Evolutionary conservation across 2,329 filamentous ascomycete genomes (phyloP).

Genomic region (Colletotrichum sansevieriae): DNA sequence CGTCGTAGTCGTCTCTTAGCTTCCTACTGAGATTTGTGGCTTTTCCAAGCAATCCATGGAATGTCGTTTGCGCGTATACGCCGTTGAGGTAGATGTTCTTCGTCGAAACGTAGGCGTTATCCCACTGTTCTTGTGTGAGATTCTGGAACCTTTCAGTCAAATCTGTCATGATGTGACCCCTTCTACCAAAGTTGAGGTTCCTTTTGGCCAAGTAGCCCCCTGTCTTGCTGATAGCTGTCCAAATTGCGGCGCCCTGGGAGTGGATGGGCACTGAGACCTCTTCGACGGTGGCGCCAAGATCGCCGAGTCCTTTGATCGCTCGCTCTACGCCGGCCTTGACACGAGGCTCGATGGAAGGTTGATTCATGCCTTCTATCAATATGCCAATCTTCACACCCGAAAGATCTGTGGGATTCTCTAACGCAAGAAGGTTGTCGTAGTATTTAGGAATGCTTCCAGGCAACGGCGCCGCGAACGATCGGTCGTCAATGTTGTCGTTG

Average conservation of each 20-base stretch:
- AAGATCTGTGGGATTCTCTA: not conserved
- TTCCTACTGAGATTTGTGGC: conserved; percentile 26
- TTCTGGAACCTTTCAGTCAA: conserved; percentile 49
- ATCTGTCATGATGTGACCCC: conserved; percentile 46
- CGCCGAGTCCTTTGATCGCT: conserved; percentile 52
- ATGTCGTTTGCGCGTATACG: conserved; percentile 44
- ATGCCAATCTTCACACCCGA: conserved; percentile 49
- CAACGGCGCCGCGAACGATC: conserved; percentile 1
- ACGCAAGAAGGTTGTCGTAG: not conserved
- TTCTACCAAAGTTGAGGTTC: conserved; percentile 26
- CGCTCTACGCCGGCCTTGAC: conserved; percentile 50
- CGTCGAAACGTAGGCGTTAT: conserved; percentile 34
- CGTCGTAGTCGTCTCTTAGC: conserved; percentile 30
- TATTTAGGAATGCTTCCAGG: not conserved
- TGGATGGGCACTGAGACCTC: conserved; percentile 64
- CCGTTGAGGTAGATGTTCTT: conserved; percentile 61
- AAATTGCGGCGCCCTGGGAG: conserved; percentile 59
- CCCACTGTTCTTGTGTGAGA: conserved; percentile 28
- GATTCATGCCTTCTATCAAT: conserved; percentile 1
- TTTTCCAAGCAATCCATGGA: conserved; percentile 7
- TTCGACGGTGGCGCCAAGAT: conserved; percentile 58
- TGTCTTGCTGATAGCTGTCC: conserved; percentile 53
- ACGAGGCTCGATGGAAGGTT: conserved; percentile 2
- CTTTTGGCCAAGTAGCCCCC: conserved; percentile 28
- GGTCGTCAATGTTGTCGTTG: conserved; percentile 55